Evolutionary conservation across 768 basidiomycete species (phyloP).

Genomic region (Phylloporus arenicola): DNA sequence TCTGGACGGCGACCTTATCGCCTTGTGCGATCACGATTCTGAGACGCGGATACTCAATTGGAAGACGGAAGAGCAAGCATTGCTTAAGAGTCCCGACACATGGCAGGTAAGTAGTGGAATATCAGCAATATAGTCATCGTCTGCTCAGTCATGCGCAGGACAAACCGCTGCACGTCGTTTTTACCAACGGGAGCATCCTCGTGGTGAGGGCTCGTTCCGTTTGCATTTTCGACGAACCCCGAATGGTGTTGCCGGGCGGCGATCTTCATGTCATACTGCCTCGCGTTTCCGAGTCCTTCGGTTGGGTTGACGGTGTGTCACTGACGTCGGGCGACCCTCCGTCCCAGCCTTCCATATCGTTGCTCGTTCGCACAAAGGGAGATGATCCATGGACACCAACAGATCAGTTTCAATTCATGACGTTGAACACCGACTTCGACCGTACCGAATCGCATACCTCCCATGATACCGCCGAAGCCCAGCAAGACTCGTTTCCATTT

Average conservation of each 20-base stretch:
- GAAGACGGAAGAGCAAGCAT: conserved; percentile 42
- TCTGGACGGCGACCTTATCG: conserved; percentile 48
- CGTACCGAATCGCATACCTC: background rate
- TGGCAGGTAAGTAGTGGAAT: conserved; percentile 29
- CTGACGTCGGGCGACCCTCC: conserved; percentile 23
- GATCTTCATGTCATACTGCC: conserved; percentile 24
- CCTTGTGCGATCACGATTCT: conserved; percentile 47
- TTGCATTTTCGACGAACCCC: conserved; percentile 48
- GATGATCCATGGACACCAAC: conserved; percentile 57
- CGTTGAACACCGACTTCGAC: conserved; percentile 33
- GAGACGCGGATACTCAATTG: conserved; percentile 55
- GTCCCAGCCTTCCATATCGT: conserved; percentile 31
- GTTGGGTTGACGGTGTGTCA: conserved; percentile 62
- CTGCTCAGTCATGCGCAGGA: conserved; percentile 33
- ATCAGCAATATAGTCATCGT: background rate
- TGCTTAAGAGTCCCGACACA: conserved; percentile 37
- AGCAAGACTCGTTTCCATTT: conserved; percentile 33
- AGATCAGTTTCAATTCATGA: conserved; percentile 48
- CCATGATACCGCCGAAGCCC: conserved; percentile 14
- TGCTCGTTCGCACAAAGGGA: conserved; percentile 54
- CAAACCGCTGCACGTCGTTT: conserved; percentile 48
- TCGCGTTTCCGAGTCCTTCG: conserved; percentile 46
- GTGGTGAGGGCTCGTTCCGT: conserved; percentile 58
- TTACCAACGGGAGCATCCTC: conserved; percentile 42
- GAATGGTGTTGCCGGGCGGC: conserved; percentile 24